A percentile compares a stretch with the other conserved stretches of the same genome.
phyloP scores from a whole-genome alignment of 257 asterid species.

The Nemophila menziesii region DNA sequence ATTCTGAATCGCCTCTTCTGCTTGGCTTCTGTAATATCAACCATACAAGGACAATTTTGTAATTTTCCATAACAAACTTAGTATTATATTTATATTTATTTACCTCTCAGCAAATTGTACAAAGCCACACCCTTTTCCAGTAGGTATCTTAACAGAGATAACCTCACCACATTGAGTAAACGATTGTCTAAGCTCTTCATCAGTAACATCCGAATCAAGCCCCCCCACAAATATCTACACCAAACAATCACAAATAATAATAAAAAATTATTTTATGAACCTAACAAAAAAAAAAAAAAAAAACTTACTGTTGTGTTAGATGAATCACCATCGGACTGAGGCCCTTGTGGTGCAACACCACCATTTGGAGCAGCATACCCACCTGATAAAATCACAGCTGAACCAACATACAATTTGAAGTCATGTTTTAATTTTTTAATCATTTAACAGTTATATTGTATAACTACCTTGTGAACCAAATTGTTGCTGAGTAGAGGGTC shows the following conservation, averaged over 20 bases:
- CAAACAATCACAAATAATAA: slow-evolving; percentile 5
- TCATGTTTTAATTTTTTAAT: background rate
- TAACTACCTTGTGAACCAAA: slow-evolving; percentile 80
- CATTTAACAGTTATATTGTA: background rate
- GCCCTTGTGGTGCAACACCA: slow-evolving; percentile 38
- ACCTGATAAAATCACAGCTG: slow-evolving; percentile 78
- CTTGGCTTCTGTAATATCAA: slow-evolving; percentile 36
- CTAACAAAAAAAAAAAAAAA: slow-evolving; percentile 15
- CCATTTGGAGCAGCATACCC: slow-evolving; percentile 72
- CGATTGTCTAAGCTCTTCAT: slow-evolving; percentile 69
- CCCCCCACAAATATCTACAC: slow-evolving; percentile 41
- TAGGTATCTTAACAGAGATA: slow-evolving; percentile 79
- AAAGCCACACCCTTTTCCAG: slow-evolving; percentile 96
- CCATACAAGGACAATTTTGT: background rate
- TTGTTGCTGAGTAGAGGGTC: slow-evolving; percentile 56
- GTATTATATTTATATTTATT: too few species aligned
- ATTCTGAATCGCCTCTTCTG: slow-evolving; percentile 72
- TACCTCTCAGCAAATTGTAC: slow-evolving; percentile 80
- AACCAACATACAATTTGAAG: slow-evolving; percentile 8
- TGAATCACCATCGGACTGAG: slow-evolving; percentile 48
- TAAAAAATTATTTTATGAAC: slow-evolving; percentile 4
- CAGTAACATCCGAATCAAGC: slow-evolving; percentile 84
- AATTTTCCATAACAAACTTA: too few species aligned
- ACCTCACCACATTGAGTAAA: slow-evolving; percentile 79
- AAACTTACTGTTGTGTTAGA: slow-evolving; percentile 87